Evolutionary conservation across 208 protist species (phyloP).

Genomic region (Crithidia mellificae): DNA sequence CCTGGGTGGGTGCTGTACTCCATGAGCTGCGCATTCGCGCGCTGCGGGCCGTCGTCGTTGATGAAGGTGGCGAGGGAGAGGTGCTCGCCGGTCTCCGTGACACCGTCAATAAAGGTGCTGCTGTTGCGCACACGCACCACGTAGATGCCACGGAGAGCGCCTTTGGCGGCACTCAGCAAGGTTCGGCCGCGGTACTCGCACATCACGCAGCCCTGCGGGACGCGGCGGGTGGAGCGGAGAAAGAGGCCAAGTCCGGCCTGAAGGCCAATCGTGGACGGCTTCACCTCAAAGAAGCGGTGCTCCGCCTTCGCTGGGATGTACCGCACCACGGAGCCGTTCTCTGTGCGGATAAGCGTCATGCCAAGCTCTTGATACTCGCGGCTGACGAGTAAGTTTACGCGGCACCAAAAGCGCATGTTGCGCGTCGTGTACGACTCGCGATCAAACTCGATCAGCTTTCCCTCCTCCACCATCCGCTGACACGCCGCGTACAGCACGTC

Average conservation of each 20-base stretch:
- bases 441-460: constrained; percentile 51
- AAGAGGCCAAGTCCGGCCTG: constrained; percentile 79
- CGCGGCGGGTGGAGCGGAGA: constrained; percentile 54
- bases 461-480: constrained; percentile 62
- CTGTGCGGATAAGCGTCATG: constrained; percentile 64
- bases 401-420: constrained; percentile 39
- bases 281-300: constrained; percentile 84
- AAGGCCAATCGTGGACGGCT: constrained; percentile 54
- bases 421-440: constrained; percentile 62
- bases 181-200: constrained; percentile 81
- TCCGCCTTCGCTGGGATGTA: constrained; percentile 70
- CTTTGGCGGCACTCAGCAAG: constrained; percentile 31
- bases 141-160: constrained; percentile 48
- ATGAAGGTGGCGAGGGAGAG: constrained; percentile 89
- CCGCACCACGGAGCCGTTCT: constrained; percentile 42
- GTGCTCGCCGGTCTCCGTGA: constrained; percentile 55
- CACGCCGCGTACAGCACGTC: constrained; percentile 64
- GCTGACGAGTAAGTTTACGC: constrained; percentile 65
- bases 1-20: constrained; percentile 77
- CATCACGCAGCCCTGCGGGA: constrained; percentile 76
- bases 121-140: constrained; percentile 74
- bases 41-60: constrained; percentile 76
- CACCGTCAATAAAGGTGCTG: constrained; percentile 71
- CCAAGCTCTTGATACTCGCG: constrained; percentile 81
- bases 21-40: constrained; percentile 77